Base-by-base conservation (phyloP, 2,329 filamentous ascomycete genomes). In the Amauroascus verrucosus region DNA sequence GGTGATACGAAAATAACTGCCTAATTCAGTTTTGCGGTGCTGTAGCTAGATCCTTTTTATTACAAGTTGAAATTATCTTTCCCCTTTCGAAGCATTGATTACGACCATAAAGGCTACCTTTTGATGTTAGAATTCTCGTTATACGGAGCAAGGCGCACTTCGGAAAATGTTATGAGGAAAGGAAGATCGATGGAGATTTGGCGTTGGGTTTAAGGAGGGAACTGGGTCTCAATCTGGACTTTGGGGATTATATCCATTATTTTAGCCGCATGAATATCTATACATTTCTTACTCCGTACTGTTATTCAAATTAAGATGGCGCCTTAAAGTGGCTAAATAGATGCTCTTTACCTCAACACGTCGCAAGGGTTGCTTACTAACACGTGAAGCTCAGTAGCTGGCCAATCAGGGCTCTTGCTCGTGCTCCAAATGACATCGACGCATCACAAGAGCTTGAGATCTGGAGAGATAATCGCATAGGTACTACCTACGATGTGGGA, bases 401-500 rank as follows among this genome's bases (percentile, higher is more conserved):
- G 48, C 48, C 35, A 50, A 50, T 50, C 24, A 50, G 37, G 33
- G 5, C n/a, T 11, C n/a, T 13, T 8, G 14, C 16, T 18, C 24
- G 9, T 11, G 3, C 6, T 1, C 24, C 28, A 50, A 35, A 50
- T 50, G 48, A 43, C 48, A 50, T 50, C 47, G 37, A 32, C 18
- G 48, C 28, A 50, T 33, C 46, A 48, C 41, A 16, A 38, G 41
- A 45, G 41, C 41, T 28, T 11, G 16, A n/a, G 6, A n/a, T 5
- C 3, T n/a, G 4, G 4, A n/a, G 16, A 18, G 33, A 24, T 16
- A 20, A n/a, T 48, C 46, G 32, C 32, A 38, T 28, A 48, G 11
- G n/a, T n/a, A n/a, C 45, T 35, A 22, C 16, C 32, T 52, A 38
- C 41, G 18, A 52, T 52, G 50, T 22, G 41, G 50, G 5, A 35